phyloP scores from a whole-genome alignment of 257 asterid species.

The Verbascum thapsus region DNA sequence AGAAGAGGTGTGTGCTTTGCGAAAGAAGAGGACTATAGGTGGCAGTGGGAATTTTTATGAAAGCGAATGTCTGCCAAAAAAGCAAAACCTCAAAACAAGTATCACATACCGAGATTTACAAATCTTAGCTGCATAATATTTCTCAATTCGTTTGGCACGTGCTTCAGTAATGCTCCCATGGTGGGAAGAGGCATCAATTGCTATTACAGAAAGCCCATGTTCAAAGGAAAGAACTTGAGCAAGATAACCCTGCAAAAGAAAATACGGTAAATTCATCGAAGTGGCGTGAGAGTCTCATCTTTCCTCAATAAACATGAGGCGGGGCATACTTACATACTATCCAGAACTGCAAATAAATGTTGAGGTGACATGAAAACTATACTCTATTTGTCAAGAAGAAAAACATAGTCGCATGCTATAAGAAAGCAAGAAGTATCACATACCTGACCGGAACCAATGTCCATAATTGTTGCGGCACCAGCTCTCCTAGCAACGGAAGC shows the following conservation, averaged over 20 bases:
- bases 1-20: not conserved
- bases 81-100: constrained; percentile 20
- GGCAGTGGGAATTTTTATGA: not conserved
- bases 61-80: not conserved
- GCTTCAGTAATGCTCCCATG: constrained; percentile 79
- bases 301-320: constrained; percentile 8
- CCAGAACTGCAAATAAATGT: not conserved
- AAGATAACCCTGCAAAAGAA: constrained; percentile 71
- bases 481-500: constrained; percentile 54
- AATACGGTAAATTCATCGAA: constrained; percentile 22
- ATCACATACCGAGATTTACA: constrained; percentile 59
- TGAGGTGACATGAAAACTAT: not conserved
- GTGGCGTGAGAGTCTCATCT: constrained; percentile 4
- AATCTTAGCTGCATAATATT: constrained; percentile 69
- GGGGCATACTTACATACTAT: not conserved
- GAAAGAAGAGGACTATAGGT: not conserved
- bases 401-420: not conserved
- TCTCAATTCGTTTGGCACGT: constrained; percentile 78
- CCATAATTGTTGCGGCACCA: constrained; percentile 62
- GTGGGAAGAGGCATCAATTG: constrained; percentile 90
- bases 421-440: constrained; percentile 27
- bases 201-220: constrained; percentile 72
- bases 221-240: constrained; percentile 94
- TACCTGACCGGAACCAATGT: constrained; percentile 99
- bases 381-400: not conserved